Conservation (phyloP, 2,329 filamentous ascomycete genomes). For the Cytospora schulzeri region DNA sequence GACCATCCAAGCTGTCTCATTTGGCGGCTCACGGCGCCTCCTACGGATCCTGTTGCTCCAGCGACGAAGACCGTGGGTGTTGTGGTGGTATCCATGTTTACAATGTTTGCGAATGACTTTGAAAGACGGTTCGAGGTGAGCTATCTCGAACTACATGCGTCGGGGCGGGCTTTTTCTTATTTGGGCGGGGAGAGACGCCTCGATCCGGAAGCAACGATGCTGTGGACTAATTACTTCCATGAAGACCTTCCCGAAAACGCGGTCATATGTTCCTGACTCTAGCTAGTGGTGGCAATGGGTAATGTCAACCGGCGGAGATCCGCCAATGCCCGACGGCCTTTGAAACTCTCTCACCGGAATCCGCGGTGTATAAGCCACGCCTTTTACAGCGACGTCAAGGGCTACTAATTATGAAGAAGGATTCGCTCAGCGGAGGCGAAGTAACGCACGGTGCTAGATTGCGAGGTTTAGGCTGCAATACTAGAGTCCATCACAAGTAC, state of each 20-base stretch:
- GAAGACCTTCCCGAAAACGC: no score
- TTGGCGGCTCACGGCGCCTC: conserved; percentile 38
- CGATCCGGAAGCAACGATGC: no score
- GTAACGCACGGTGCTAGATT: no score
- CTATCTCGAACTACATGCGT: neutral
- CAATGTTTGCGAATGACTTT: neutral
- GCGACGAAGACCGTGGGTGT: conserved; percentile 42
- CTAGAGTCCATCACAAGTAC: neutral
- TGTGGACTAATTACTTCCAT: no score
- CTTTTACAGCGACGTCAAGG: no score
- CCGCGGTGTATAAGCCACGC: neutral
- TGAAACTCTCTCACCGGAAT: no score
- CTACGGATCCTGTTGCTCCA: conserved; percentile 45
- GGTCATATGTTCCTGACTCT: no score
- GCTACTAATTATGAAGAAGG: neutral
- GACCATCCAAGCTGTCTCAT: conserved; percentile 37
- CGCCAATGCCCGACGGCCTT: no score
- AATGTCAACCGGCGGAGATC: no score
- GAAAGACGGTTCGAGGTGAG: neutral
- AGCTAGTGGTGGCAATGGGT: no score
- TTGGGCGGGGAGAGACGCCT: no score
- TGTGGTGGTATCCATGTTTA: conserved; percentile 28
- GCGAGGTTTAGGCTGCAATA: neutral
- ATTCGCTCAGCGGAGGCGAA: neutral
- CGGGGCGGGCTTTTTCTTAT: no score